Evolutionary conservation across 192 early-diverging fungal genomes (phyloP), one percentile per base, ranked within the genome.

Genomic region (Mortierella hygrophila): DNA sequence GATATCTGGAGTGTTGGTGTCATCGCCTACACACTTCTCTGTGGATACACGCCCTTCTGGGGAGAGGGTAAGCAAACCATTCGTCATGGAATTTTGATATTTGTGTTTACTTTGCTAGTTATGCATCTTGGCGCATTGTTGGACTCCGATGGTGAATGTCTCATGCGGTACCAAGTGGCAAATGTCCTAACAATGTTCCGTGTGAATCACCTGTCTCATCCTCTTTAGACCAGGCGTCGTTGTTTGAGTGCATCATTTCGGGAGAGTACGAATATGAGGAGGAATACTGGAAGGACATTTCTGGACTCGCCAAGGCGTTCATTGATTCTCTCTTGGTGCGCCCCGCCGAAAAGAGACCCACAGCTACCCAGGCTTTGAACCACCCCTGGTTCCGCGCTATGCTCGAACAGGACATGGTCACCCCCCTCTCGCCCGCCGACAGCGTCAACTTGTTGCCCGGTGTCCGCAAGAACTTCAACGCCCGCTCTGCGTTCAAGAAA

Each of bases 1-100:
- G 95, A 94, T 81, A 90, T 95, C 86, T 96, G 95, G 95, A 91
- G 92, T 55, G 80, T 95, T 69, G 95, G 95, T 32, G 94, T 96
- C 23, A 95, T 92, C 81, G 91, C 89, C 57, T 80, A 96, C 88
- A 95, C 95, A 35, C 82, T 97, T 57, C 88, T 96, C 18, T 94
- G 93, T 74, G 95, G 95, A 74, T 95, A 94, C 81, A 90, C 93
- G 2, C 95, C 95, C 16, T 96, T 93, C 85, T 91, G 80, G 79
- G 90, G 90, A 70, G 90, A 93, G 16, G 88, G 89, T 88, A 88
- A 57, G n/a, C 46, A 79, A 40, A 44, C 11, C 69, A 69, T 71
- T 89, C 60, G 78, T 89, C 72, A 26, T 65, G 0, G 88, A 76
- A 40, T 89, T 90, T 82, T 82, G n/a, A n/a, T n/a, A n/a, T n/a